Evolutionary conservation across 805 yeast genomes (phyloP).

Genomic region (Myxozyma geophila): DNA sequence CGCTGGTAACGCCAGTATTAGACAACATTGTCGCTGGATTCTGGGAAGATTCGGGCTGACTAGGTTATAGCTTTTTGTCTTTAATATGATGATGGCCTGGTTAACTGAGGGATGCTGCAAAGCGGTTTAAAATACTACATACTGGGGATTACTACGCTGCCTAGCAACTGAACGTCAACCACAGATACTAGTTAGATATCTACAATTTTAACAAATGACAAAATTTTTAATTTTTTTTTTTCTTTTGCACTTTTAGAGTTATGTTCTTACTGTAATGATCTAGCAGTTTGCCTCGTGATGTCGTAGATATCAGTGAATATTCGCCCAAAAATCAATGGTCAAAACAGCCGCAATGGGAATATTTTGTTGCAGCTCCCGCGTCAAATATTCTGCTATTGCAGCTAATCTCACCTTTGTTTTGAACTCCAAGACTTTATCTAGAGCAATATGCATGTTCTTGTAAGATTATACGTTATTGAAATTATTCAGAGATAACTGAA

Average conservation of each 20-base stretch:
- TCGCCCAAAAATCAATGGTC: background rate
- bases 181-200: no score
- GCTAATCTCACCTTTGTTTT: background rate
- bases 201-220: no score
- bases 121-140: background rate
- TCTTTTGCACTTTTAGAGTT: no score
- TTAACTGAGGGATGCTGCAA: no score
- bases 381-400: background rate
- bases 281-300: no score
- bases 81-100: no score
- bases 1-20: no score
- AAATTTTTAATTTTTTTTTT: no score
- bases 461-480: background rate
- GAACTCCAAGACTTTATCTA: background rate
- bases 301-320: background rate
- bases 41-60: background rate
- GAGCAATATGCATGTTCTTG: constrained; percentile 27
- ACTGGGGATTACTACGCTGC: background rate
- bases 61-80: background rate
- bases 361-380: no score
- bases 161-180: background rate
- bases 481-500: background rate
- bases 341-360: background rate
- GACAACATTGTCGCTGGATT: no score
- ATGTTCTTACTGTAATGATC: no score